Evolutionary conservation across 108 stramenopile species (phyloP), one percentile per base, ranked within the genome.

Genomic region (Nitzschia sp.): DNA sequence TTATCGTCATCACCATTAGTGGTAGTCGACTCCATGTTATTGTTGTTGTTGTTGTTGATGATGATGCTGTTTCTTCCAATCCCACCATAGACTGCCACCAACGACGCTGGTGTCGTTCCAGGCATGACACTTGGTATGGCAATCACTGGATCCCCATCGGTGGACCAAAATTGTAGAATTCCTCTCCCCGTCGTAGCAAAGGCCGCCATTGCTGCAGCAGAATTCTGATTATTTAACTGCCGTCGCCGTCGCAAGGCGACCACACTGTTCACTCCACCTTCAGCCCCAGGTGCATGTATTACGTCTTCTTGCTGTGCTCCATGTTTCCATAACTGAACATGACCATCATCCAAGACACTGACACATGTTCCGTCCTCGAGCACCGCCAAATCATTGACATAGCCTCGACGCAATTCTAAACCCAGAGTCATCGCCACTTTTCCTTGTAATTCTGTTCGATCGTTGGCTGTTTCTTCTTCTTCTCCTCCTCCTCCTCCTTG

Each of bases 391-490:
- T 78, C 78, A 56, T 85, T 85, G 35, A 85, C 71, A 47, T 85
- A 85, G 15, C 78, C 78, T 48, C 80, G 54, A 21, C 78, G 73
- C 1, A 85, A 58, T 63, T 85, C 80, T 62, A 85, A 58, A 1
- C 84, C 84, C 78, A 85, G 45, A 38, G 78, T 81, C 84, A 85
- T 81, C 45, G 66, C 84, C n/a, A 79, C 34, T 16, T 56, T 56
- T 26, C 55, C 55, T 56, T 56, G 55, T 19, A 54, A 16, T 26
- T 66, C 50, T 34, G 41, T 53, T 9, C 56, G 1, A 3, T 38
- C 28, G 11, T 34, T 44, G 45, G 9, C 17, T n/a, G n/a, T n/a
- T n/a, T n/a, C n/a, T n/a, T n/a, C n/a, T n/a, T n/a, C n/a, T n/a
- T n/a, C n/a, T n/a, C n/a, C n/a, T n/a, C n/a, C n/a, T n/a, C n/a